Conservation (phyloP, 352 stramenopile genomes). For the Globisporangium megalacanthum region DNA sequence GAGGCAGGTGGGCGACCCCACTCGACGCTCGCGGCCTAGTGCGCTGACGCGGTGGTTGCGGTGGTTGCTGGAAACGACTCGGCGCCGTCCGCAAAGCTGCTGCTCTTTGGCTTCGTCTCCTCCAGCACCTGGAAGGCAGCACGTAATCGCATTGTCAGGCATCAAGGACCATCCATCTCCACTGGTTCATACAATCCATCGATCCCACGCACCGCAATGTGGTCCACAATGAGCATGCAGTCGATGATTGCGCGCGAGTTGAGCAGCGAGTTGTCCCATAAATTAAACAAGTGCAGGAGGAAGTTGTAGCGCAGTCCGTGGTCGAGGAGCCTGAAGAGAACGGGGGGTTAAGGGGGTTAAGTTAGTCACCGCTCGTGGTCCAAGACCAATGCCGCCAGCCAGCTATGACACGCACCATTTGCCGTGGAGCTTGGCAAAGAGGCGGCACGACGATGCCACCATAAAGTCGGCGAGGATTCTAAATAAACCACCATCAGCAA, state of each 20-base stretch:
- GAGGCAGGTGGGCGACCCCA: too few species aligned
- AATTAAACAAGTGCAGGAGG: conserved; percentile 85
- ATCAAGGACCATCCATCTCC: too few species aligned
- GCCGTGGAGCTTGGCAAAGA: conserved; percentile 77
- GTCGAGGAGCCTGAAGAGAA: conserved; percentile 47
- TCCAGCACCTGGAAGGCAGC: conserved; percentile 17
- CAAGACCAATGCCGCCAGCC: too few species aligned
- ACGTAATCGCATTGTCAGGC: not conserved
- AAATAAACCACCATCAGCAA: conserved; percentile 15
- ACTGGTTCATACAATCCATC: too few species aligned
- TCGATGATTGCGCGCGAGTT: conserved; percentile 83
- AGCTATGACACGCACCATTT: conserved; percentile 46
- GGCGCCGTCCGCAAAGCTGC: not conserved
- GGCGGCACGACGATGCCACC: conserved; percentile 78
- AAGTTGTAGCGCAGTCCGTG: conserved; percentile 82
- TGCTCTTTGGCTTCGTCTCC: conserved; percentile 22
- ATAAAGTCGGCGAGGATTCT: conserved; percentile 85
- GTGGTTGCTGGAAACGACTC: not conserved
- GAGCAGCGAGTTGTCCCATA: conserved; percentile 88
- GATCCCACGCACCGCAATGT: conserved; percentile 30
- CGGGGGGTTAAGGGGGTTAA: not conserved
- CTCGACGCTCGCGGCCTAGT: not conserved
- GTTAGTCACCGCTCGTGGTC: too few species aligned
- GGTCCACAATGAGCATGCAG: conserved; percentile 85
- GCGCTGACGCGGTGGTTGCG: not conserved